phyloP scores from a whole-genome alignment of 1,284 basidiomycete genomes.

The Ustilago curta region DNA sequence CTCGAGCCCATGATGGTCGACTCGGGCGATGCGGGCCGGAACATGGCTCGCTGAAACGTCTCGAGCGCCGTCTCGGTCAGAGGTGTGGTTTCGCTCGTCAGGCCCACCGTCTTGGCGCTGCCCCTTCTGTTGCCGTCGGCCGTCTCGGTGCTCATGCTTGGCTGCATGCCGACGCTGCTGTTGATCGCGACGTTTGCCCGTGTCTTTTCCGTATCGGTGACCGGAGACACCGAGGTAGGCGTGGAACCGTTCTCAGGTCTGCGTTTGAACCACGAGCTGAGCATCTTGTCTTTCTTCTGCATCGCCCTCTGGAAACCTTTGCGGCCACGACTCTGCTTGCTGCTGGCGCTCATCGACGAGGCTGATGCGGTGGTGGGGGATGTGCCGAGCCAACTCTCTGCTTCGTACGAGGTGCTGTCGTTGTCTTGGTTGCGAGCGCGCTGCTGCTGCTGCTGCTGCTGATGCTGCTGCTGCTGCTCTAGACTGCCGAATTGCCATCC shows the following conservation, averaged over 20 bases:
- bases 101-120: not conserved
- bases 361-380: constrained; percentile 42
- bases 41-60: constrained; percentile 29
- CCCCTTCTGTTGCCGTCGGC: constrained; percentile 6
- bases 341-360: constrained; percentile 30
- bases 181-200: not conserved
- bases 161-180: constrained; percentile 2
- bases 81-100: constrained; percentile 14
- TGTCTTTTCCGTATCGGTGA: constrained; percentile 4
- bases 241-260: constrained; percentile 20
- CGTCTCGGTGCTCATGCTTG: not conserved
- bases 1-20: constrained; percentile 50
- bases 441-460: constrained; percentile 11
- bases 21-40: constrained; percentile 41
- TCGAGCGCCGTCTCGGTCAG: constrained; percentile 43
- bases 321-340: constrained; percentile 35
- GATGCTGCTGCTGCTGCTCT: constrained; percentile 11
- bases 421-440: constrained; percentile 6
- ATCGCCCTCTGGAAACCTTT: constrained; percentile 39
- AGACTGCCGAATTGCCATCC: constrained; percentile 27
- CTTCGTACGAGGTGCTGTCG: constrained; percentile 22
- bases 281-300: constrained; percentile 54
- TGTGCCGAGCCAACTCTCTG: constrained; percentile 33
- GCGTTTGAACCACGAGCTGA: constrained; percentile 56
- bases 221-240: constrained; percentile 9